phyloP scores from a whole-genome alignment of 2,329 filamentous ascomycete species.

The Westerdykella sp. region DNA sequence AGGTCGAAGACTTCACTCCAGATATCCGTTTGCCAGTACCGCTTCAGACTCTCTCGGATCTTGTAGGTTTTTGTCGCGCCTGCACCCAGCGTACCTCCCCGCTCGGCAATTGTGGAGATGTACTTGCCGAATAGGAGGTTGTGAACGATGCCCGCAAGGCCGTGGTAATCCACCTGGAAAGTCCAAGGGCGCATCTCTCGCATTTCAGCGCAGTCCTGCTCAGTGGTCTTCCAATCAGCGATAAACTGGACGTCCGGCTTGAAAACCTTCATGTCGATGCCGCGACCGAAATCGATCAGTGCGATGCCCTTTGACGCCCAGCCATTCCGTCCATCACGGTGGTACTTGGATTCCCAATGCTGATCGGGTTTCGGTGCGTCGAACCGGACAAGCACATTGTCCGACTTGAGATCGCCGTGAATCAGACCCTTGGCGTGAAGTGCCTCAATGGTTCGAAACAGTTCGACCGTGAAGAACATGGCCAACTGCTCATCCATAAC shows the following conservation, averaged over 20 bases:
- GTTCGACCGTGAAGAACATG: slow-evolving; percentile 93
- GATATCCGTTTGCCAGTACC: slow-evolving; percentile 94
- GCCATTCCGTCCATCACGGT: slow-evolving; percentile 64
- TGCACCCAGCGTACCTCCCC: slow-evolving; percentile 50
- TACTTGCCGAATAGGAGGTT: slow-evolving; percentile 90
- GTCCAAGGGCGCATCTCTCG: slow-evolving; percentile 92
- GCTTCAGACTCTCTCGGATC: slow-evolving; percentile 76
- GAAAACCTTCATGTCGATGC: slow-evolving; percentile 89
- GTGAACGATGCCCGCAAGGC: slow-evolving; percentile 81
- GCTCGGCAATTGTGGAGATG: slow-evolving; percentile 64
- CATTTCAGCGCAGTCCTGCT: slow-evolving; percentile 92
- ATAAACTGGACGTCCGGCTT: slow-evolving; percentile 73
- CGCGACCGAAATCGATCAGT: slow-evolving; percentile 91
- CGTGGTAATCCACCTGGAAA: slow-evolving; percentile 95
- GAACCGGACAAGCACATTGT: slow-evolving; percentile 89
- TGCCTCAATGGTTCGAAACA: slow-evolving; percentile 82
- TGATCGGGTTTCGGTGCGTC: slow-evolving; percentile 46
- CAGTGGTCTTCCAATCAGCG: slow-evolving; percentile 86
- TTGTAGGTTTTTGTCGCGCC: slow-evolving; percentile 62
- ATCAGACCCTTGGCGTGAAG: slow-evolving; percentile 74
- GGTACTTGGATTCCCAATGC: slow-evolving; percentile 59
- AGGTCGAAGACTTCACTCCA: slow-evolving; percentile 81
- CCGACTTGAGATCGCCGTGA: slow-evolving; percentile 90
- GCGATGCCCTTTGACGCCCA: slow-evolving; percentile 76
- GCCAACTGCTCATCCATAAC: slow-evolving; percentile 85